phyloP scores from a whole-genome alignment of 768 basidiomycete genomes.

The Boletus barrowsii region DNA sequence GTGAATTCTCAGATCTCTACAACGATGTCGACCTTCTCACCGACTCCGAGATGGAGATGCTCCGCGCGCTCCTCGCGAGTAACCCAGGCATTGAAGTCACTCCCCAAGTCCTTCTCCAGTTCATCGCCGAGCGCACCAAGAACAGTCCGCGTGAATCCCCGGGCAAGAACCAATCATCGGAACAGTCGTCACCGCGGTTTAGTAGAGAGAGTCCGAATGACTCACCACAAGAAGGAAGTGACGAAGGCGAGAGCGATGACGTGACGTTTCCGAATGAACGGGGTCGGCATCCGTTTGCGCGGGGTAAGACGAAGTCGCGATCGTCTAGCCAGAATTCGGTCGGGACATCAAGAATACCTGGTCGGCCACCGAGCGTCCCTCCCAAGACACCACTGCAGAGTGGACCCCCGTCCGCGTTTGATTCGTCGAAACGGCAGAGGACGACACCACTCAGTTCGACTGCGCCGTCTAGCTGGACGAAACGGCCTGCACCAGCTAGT shows the following conservation, averaged over 20 bases:
- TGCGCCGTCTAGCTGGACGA: conserved; percentile 76
- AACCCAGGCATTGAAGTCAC: conserved; percentile 68
- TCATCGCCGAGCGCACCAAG: conserved; percentile 63
- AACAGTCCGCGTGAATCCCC: conserved; percentile 31
- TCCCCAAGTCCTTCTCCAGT: conserved; percentile 57
- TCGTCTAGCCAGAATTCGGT: conserved; percentile 58
- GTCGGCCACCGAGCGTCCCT: conserved; percentile 57
- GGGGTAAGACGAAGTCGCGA: conserved; percentile 38
- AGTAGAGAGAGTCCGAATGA: conserved; percentile 31
- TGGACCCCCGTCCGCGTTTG: conserved; percentile 56
- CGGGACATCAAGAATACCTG: conserved; percentile 40
- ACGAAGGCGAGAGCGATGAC: conserved; percentile 35
- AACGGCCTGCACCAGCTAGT: conserved; percentile 62
- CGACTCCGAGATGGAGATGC: conserved; percentile 56
- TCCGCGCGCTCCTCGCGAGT: conserved; percentile 52
- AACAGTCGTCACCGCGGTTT: conserved; percentile 12
- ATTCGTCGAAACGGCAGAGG: conserved; percentile 66
- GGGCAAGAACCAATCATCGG: conserved; percentile 12
- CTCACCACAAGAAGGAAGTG: conserved; percentile 33
- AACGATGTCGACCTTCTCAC: conserved; percentile 62
- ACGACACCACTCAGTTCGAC: conserved; percentile 56
- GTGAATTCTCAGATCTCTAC: conserved; percentile 57
- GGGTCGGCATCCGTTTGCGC: conserved; percentile 33
- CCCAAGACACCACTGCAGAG: conserved; percentile 47
- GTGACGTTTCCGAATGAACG: conserved; percentile 36